Conservation (phyloP, 345 rosid genomes). For the Populus euphratica region DNA sequence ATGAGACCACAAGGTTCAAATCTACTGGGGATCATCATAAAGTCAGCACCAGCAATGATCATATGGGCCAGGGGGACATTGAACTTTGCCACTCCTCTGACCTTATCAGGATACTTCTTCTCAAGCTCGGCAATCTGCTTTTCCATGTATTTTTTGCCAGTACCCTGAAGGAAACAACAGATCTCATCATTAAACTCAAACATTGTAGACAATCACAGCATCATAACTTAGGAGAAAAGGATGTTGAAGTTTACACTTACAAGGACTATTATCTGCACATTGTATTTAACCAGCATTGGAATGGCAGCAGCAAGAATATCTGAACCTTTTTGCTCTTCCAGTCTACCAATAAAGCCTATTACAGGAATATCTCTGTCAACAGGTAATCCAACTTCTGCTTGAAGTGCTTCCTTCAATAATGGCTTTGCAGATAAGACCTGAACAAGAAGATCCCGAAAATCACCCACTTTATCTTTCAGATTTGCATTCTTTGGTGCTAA, state of each 20-base stretch:
- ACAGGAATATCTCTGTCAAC: conserved; percentile 77
- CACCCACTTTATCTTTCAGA: background rate
- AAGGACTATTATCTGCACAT: conserved; percentile 75
- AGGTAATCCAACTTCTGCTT: conserved; percentile 84
- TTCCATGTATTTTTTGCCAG: conserved; percentile 85
- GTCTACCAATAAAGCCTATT: conserved; percentile 91
- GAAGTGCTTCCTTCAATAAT: conserved; percentile 83
- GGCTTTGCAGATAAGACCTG: conserved; percentile 85
- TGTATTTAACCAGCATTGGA: conserved; percentile 47
- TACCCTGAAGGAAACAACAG: conserved; percentile 49
- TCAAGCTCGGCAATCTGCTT: conserved; percentile 63
- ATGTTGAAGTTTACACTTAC: conserved; percentile 40
- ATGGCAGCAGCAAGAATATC: conserved; percentile 78
- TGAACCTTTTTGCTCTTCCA: conserved; percentile 97
- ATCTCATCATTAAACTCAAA: background rate
- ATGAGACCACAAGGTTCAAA: conserved; percentile 99
- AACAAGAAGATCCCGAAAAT: background rate
- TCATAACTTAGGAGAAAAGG: background rate
- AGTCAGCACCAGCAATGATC: conserved; percentile 92
- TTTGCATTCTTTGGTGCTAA: background rate
- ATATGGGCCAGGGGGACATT: conserved; percentile 75
- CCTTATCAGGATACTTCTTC: conserved; percentile 58
- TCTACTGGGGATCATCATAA: conserved; percentile 77
- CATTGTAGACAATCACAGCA: background rate
- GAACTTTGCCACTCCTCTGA: conserved; percentile 76